A percentile compares a stretch with the other conserved stretches of the same genome.
phyloP scores from a whole-genome alignment of 2,329 filamentous ascomycete genomes.

The Aspergillus persii region DNA sequence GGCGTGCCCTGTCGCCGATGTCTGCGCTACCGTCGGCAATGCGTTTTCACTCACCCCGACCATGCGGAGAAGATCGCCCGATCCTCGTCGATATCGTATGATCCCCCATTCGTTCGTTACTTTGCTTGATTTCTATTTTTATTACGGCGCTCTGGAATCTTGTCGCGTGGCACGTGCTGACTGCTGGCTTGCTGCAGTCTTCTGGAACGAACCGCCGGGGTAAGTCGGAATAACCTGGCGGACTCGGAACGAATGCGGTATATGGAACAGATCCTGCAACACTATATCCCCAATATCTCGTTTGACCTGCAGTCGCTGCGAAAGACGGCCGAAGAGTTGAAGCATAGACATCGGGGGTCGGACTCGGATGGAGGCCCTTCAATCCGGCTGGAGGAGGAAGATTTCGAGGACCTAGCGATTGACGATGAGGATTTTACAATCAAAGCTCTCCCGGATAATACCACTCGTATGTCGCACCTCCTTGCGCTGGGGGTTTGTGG shows the following conservation, averaged over 20 bases:
- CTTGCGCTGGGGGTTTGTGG: background rate
- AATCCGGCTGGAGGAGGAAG: conserved; percentile 32
- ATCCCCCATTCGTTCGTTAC: background rate
- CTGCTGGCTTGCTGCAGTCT: conserved; percentile 16
- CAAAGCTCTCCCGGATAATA: conserved; percentile 39
- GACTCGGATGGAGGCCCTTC: conserved; percentile 30
- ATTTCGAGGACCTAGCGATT: conserved; percentile 41
- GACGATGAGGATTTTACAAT: conserved; percentile 43
- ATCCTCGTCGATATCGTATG: conserved; percentile 34
- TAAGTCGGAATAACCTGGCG: conserved; percentile 34
- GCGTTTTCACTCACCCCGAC: conserved; percentile 47
- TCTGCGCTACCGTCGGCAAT: conserved; percentile 51
- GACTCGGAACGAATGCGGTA: conserved; percentile 37
- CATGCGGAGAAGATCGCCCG: conserved; percentile 31
- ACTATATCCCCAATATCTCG: conserved; percentile 47
- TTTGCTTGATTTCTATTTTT: background rate
- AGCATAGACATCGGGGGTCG: conserved; percentile 35
- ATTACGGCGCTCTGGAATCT: background rate
- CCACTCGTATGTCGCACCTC: conserved; percentile 32
- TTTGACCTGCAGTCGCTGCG: conserved; percentile 45
- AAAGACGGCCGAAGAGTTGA: conserved; percentile 44
- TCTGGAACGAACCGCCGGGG: conserved; percentile 29
- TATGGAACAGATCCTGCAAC: conserved; percentile 51
- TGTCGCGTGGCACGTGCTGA: background rate
- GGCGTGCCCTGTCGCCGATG: conserved; percentile 55